A percentile compares a stretch with the other conserved stretches of the same genome.
phyloP scores from a whole-genome alignment of 2,329 filamentous ascomycete genomes.

The Sclerotinia spermophila region DNA sequence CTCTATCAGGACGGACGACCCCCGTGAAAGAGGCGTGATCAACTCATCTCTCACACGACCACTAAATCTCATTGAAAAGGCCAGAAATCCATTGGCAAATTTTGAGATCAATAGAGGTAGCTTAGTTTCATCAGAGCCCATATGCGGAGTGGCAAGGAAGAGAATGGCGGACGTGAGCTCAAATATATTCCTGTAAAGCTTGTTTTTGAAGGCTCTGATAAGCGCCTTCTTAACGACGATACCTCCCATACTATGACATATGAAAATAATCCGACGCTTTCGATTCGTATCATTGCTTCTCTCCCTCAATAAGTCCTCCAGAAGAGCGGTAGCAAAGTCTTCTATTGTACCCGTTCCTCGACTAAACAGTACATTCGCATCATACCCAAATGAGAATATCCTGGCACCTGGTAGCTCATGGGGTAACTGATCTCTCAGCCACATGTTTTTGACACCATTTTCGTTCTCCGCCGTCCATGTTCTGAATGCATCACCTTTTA shows the following conservation, averaged over 20 bases:
- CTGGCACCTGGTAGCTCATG: conserved; percentile 25
- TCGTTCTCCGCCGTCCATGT: conserved; percentile 27
- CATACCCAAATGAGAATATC: conserved; percentile 30
- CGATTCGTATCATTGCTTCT: not conserved
- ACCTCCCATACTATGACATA: conserved; percentile 31
- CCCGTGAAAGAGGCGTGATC: conserved; percentile 10
- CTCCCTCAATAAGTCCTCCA: conserved; percentile 21
- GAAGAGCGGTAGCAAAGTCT: conserved; percentile 20
- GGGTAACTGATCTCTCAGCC: conserved; percentile 28
- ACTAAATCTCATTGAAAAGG: not conserved
- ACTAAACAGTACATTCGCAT: conserved; percentile 21
- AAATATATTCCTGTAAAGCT: conserved; percentile 28
- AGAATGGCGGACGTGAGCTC: conserved; percentile 35
- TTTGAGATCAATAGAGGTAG: conserved; percentile 1
- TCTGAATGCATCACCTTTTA: conserved; percentile 24
- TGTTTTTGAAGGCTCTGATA: conserved; percentile 4
- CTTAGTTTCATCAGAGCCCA: conserved; percentile 33
- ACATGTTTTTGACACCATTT: conserved; percentile 22
- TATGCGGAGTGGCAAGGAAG: conserved; percentile 42
- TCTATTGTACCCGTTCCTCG: conserved; percentile 21
- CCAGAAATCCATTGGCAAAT: not conserved
- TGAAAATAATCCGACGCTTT: conserved; percentile 24
- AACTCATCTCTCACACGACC: conserved; percentile 19
- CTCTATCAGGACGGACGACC: conserved; percentile 20
- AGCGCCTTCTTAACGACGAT: conserved; percentile 28